phyloP scores from a whole-genome alignment of 257 asterid species.

The Jacaranda copaia region DNA sequence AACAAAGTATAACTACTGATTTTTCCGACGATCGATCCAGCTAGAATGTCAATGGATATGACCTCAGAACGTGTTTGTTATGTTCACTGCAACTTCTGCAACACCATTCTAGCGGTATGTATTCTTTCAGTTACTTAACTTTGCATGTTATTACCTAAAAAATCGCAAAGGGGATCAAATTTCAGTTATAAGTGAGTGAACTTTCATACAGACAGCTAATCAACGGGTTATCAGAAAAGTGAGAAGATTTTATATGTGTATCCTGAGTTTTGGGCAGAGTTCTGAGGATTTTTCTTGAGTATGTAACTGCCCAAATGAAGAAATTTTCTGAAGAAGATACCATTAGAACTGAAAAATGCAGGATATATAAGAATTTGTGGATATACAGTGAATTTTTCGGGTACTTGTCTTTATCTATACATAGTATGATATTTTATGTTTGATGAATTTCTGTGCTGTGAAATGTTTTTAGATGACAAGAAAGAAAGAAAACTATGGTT shows the following conservation, averaged over 20 bases:
- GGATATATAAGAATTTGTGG: conserved; percentile 21
- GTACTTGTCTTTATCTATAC: conserved; percentile 29
- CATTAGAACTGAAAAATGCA: conserved; percentile 34
- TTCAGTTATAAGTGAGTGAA: neutral
- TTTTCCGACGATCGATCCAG: conserved; percentile 40
- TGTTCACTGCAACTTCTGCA: conserved; percentile 94
- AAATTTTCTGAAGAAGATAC: conserved; percentile 23
- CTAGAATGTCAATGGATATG: conserved; percentile 73
- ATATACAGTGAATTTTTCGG: conserved; percentile 19
- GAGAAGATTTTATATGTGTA: neutral
- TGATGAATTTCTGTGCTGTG: conserved; percentile 17
- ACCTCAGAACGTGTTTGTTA: conserved; percentile 84
- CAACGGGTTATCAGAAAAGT: conserved; percentile 8
- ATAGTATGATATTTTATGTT: conserved; percentile 43
- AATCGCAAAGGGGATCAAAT: conserved; percentile 24
- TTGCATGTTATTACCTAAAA: conserved; percentile 31
- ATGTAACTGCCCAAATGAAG: neutral
- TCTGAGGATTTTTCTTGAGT: neutral
- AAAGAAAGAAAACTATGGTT: conserved; percentile 5
- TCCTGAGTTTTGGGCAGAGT: neutral
- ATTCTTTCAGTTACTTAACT: neutral
- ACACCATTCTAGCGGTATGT: conserved; percentile 88
- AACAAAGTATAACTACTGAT: no score
- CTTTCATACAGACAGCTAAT: neutral
- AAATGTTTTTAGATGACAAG: conserved; percentile 31